A percentile compares a stretch with the other conserved stretches of the same genome.
Evolutionary conservation across 1,284 basidiomycete genomes (phyloP).

Genomic region (Sanguinoderma infundibulare): DNA sequence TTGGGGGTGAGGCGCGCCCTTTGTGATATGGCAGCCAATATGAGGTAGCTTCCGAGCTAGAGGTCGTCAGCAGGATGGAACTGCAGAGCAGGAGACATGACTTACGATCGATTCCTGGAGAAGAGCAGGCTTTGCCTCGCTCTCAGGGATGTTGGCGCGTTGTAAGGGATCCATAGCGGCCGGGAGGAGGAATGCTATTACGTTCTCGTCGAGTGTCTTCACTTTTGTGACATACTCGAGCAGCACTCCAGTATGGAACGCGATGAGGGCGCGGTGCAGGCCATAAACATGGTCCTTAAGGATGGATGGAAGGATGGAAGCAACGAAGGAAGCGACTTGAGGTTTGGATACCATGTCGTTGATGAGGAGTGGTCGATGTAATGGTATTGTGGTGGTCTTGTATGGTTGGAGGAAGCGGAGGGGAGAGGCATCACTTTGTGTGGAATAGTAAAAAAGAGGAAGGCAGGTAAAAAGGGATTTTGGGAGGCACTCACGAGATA

Average conservation of each 20-base stretch:
- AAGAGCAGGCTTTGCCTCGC: constrained; percentile 25
- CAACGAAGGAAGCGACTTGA: constrained; percentile 77
- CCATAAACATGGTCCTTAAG: constrained; percentile 49
- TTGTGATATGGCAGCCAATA: constrained; percentile 70
- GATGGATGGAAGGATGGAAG: constrained; percentile 64
- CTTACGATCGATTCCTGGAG: constrained; percentile 61
- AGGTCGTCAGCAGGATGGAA: neutral
- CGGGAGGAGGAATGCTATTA: constrained; percentile 63
- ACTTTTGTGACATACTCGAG: constrained; percentile 77
- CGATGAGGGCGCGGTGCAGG: constrained; percentile 76
- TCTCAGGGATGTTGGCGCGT: constrained; percentile 24
- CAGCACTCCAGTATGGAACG: constrained; percentile 84
- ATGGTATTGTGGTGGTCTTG: constrained; percentile 72
- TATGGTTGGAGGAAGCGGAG: constrained; percentile 78
- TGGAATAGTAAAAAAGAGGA: neutral
- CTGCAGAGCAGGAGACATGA: constrained; percentile 3
- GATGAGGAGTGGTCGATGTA: constrained; percentile 73
- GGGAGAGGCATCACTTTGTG: constrained; percentile 46
- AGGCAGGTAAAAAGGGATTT: neutral
- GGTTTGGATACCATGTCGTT: constrained; percentile 72
- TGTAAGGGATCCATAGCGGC: constrained; percentile 64
- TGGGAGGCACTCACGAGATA: constrained; percentile 57
- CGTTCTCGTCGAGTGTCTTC: constrained; percentile 63
- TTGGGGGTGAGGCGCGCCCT: constrained; percentile 59
- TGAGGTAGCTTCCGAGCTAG: constrained; percentile 75